phyloP scores from a whole-genome alignment of 2,329 filamentous ascomycete species.

The Scytalidium sp. region DNA sequence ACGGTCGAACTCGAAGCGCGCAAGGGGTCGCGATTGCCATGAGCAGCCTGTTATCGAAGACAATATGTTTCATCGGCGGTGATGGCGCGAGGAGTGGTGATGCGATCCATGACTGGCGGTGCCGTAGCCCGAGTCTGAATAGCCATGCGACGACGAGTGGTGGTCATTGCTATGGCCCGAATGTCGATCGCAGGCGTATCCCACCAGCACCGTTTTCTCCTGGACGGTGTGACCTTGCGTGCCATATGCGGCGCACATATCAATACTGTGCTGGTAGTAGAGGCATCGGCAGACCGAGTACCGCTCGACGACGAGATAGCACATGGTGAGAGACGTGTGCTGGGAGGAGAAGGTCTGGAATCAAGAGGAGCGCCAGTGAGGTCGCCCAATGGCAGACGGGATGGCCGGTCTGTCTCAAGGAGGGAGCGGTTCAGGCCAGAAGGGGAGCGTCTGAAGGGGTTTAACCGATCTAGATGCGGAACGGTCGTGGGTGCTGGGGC shows the following conservation, averaged over 20 bases:
- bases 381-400: conserved; percentile 10
- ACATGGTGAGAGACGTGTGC: conserved; percentile 48
- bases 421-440: background rate
- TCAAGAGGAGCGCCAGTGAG: conserved; percentile 2
- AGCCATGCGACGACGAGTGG: conserved; percentile 18
- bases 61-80: conserved; percentile 30
- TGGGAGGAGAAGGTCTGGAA: conserved; percentile 2
- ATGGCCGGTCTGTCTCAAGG: conserved; percentile 5
- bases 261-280: conserved; percentile 66
- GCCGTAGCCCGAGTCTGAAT: conserved; percentile 30
- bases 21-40: conserved; percentile 27
- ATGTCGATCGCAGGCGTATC: conserved; percentile 61
- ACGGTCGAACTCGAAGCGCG: conserved; percentile 26
- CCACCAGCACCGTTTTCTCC: conserved; percentile 68
- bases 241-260: conserved; percentile 62
- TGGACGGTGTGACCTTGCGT: conserved; percentile 60
- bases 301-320: conserved; percentile 67
- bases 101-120: conserved; percentile 27
- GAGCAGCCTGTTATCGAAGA: conserved; percentile 30
- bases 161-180: conserved; percentile 16
- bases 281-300: conserved; percentile 69
- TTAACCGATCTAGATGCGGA: no score
- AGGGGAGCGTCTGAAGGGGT: no score
- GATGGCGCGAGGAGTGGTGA: conserved; percentile 19
- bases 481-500: no score